Conservation (phyloP, 768 basidiomycete genomes). For the Psilocybe azurescens region DNA sequence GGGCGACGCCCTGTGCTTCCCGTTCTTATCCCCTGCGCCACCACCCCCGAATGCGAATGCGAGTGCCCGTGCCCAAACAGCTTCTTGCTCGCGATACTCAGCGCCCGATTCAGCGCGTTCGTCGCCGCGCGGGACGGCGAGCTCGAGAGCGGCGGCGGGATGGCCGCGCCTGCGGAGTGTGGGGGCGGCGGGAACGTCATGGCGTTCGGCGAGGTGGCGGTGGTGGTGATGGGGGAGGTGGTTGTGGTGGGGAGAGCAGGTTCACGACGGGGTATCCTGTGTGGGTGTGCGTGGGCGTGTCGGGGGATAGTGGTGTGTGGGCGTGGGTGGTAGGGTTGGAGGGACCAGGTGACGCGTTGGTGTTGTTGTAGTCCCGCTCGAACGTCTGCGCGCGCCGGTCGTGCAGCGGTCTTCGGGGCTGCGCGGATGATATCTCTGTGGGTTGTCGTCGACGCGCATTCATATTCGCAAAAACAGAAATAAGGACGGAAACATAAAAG, state of each 20-base stretch:
- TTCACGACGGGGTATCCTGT: background rate
- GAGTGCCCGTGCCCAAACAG: conserved; percentile 59
- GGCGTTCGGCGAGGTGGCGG: conserved; percentile 29
- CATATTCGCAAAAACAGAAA: conserved; percentile 2
- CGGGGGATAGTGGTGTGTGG: background rate
- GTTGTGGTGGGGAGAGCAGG: conserved; percentile 40
- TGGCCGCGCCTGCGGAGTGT: conserved; percentile 42
- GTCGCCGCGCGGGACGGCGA: conserved; percentile 66
- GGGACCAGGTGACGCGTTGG: conserved; percentile 49
- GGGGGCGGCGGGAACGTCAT: conserved; percentile 78
- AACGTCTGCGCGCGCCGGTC: conserved; percentile 40
- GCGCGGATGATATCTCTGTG: conserved; percentile 62
- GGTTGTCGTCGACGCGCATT: background rate
- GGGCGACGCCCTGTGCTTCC: conserved; percentile 42
- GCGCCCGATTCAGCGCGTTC: conserved; percentile 78
- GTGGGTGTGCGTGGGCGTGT: conserved; percentile 34
- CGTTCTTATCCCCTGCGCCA: background rate
- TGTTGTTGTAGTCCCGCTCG: conserved; percentile 15
- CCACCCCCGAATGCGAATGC: background rate
- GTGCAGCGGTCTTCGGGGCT: conserved; percentile 61
- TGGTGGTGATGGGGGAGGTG: background rate
- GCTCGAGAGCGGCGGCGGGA: conserved; percentile 71
- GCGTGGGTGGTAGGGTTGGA: conserved; percentile 45
- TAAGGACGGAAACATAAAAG: background rate
- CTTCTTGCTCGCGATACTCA: conserved; percentile 83